Conservation (phyloP, 2,329 filamentous ascomycete species). For the Colletotrichum cereale region DNA sequence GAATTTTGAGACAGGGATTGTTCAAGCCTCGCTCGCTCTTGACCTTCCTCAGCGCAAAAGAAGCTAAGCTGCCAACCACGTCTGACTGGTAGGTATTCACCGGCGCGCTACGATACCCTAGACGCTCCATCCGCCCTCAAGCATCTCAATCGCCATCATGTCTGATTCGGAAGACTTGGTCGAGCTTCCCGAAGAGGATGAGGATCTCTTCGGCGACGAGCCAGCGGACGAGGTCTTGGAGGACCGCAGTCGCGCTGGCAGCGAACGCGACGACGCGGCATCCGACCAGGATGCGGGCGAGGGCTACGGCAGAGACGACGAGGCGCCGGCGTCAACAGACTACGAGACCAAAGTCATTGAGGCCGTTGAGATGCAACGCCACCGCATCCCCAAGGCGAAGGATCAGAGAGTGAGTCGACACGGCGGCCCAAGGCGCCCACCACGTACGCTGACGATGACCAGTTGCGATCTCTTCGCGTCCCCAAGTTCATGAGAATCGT, state of each 20-base stretch:
- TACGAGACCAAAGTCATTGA: conserved; percentile 69
- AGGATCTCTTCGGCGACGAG: conserved; percentile 73
- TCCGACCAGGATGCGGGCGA: conserved; percentile 63
- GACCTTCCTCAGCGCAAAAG: conserved; percentile 19
- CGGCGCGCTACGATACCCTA: background rate
- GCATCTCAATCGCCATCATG: conserved; percentile 53
- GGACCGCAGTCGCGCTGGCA: conserved; percentile 67
- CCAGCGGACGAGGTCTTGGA: conserved; percentile 70
- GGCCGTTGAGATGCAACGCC: conserved; percentile 75
- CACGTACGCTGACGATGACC: conserved; percentile 10
- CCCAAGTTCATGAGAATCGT: conserved; percentile 80
- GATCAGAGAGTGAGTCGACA: conserved; percentile 73
- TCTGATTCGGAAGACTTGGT: conserved; percentile 69
- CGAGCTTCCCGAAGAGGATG: conserved; percentile 64
- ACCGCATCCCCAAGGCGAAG: conserved; percentile 77
- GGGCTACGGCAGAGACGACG: conserved; percentile 59
- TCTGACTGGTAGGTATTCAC: background rate
- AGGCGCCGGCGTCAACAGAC: conserved; percentile 47
- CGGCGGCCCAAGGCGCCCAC: background rate
- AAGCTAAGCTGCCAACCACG: conserved; percentile 10
- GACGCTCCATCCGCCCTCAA: background rate
- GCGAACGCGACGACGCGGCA: conserved; percentile 70
- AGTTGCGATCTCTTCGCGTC: conserved; percentile 79
- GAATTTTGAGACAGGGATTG: conserved; percentile 24
- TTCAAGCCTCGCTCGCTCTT: conserved; percentile 30